These are phyloP conservation scores for Malus fusca DNA, from an alignment of 306 rosid species.

Conservation along the genomic window DNA sequence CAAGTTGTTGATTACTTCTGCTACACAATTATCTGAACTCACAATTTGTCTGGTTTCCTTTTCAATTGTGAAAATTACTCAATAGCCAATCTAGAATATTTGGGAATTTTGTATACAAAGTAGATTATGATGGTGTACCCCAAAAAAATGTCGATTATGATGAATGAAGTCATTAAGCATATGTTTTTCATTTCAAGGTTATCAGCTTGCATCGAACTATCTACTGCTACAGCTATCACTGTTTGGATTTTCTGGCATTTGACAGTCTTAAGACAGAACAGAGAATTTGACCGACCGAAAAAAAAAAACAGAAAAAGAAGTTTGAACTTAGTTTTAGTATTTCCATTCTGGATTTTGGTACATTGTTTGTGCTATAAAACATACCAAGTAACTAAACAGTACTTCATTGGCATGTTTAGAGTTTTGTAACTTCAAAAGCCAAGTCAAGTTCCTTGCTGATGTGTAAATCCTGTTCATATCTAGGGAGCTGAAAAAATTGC, in stretches of 20 bases:
- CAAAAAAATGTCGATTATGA: background rate
- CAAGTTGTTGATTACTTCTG: background rate
- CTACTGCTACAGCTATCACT: background rate
- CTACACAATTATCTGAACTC: background rate
- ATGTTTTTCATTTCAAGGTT: slow-evolving; percentile 2
- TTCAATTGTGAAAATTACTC: background rate
- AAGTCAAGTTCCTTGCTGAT: background rate
- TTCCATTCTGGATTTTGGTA: background rate
- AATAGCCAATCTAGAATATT: background rate
- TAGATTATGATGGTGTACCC: background rate
- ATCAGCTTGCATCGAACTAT: background rate
- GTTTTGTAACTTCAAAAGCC: background rate
- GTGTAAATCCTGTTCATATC: background rate
- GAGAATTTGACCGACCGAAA: background rate
- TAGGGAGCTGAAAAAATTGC: slow-evolving; percentile 91
- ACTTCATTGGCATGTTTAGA: background rate
- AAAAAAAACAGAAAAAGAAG: background rate
- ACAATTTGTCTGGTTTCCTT: background rate
- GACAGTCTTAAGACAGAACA: background rate
- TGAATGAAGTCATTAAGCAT: background rate
- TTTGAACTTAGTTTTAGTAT: background rate
- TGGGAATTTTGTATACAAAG: background rate
- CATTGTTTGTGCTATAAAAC: background rate
- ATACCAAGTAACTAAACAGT: background rate
- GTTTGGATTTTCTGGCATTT: background rate